These are phyloP conservation scores for Mortierella alpina DNA, from an alignment of 192 early-diverging fungal species.

Conservation along the genomic window DNA sequence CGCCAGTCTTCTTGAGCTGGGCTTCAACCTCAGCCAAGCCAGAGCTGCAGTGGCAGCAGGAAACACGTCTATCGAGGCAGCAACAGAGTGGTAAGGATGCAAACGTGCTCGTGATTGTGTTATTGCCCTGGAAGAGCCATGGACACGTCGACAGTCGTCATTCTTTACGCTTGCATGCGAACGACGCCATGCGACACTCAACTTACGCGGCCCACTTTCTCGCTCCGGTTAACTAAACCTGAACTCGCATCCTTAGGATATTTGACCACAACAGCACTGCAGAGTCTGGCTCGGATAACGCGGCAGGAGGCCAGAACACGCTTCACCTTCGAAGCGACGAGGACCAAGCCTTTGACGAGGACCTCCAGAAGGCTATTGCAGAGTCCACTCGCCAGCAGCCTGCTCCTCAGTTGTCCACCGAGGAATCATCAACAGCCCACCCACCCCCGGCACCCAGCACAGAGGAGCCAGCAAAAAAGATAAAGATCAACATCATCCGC, in stretches of 20 bases:
- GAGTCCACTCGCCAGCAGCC: slow-evolving; percentile 4
- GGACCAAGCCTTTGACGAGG: slow-evolving; percentile 20
- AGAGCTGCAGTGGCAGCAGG: slow-evolving; percentile 49
- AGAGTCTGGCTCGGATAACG: not conserved
- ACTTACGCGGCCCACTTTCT: not conserved
- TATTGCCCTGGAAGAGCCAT: not conserved
- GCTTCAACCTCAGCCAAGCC: slow-evolving; percentile 46
- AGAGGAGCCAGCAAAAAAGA: slow-evolving; percentile 21
- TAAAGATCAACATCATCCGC: slow-evolving; percentile 48
- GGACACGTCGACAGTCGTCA: no score
- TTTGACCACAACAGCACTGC: slow-evolving; percentile 20
- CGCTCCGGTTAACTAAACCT: no score
- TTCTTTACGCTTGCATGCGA: no score
- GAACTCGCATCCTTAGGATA: slow-evolving; percentile 9
- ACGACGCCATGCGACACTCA: no score
- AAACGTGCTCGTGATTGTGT: not conserved
- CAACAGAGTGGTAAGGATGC: slow-evolving; percentile 32
- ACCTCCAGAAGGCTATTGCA: slow-evolving; percentile 27
- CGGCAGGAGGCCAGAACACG: not conserved
- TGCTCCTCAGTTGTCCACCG: not conserved
- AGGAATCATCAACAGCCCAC: not conserved
- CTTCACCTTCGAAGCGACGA: slow-evolving; percentile 15
- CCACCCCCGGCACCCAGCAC: not conserved
- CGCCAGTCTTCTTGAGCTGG: slow-evolving; percentile 30
- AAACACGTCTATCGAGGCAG: slow-evolving; percentile 25